Conservation (phyloP, 2,329 filamentous ascomycete species). For the Simplicillium aogashimaense region DNA sequence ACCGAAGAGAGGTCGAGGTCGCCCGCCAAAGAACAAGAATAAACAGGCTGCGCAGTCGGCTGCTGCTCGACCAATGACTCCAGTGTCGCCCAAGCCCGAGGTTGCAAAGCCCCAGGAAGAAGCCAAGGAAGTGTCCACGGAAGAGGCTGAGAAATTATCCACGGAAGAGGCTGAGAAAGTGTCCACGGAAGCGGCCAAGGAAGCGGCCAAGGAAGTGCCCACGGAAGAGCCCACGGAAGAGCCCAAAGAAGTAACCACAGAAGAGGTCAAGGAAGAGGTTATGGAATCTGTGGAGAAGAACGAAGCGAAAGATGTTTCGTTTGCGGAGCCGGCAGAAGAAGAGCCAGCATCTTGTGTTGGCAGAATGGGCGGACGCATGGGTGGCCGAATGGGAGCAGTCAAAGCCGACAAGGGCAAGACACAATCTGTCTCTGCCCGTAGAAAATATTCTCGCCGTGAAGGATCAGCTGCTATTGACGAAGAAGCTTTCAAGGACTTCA, state of each 20-base stretch:
- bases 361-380: conserved; percentile 4
- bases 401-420: conserved; percentile 47
- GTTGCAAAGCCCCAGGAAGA: conserved; percentile 15
- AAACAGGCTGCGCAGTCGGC: conserved; percentile 26
- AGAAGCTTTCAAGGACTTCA: conserved; percentile 79
- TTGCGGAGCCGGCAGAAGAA: conserved; percentile 32
- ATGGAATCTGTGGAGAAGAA: conserved; percentile 25
- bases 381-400: conserved; percentile 38
- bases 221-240: conserved; percentile 36
- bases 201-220: conserved; percentile 30
- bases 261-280: conserved; percentile 18
- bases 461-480: conserved; percentile 75
- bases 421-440: conserved; percentile 73
- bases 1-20: conserved; percentile 29
- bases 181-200: too few relatives aligned
- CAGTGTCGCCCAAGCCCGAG: conserved; percentile 41
- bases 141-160: conserved; percentile 14
- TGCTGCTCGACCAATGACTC: conserved; percentile 48
- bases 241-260: conserved; percentile 28
- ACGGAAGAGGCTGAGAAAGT: too few relatives aligned
- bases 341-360: conserved; percentile 21
- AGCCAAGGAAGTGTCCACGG: conserved; percentile 10
- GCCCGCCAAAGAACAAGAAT: conserved; percentile 25
- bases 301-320: conserved; percentile 26
- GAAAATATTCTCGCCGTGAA: conserved; percentile 77